These are phyloP conservation scores for Aspergillus nidulans DNA, from an alignment of 495 filamentous ascomycete species.

Conservation along the genomic window DNA sequence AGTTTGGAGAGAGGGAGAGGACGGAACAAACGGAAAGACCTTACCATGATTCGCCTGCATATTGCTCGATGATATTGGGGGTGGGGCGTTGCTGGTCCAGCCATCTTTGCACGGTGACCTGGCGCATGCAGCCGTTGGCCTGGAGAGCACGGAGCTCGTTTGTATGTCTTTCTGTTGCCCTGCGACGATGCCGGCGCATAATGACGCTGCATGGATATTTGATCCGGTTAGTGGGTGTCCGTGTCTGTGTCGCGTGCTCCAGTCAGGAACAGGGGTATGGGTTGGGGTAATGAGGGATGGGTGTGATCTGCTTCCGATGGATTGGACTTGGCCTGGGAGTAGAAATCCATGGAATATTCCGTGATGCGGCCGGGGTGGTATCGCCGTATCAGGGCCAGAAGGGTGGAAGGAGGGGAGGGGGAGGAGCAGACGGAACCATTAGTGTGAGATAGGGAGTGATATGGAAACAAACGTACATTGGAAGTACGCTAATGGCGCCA, in stretches of 20 bases:
- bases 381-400: background rate
- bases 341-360: conserved; percentile 17
- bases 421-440: background rate
- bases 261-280: background rate
- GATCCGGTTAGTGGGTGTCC: background rate
- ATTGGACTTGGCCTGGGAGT: conserved; percentile 3
- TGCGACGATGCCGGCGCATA: conserved; percentile 25
- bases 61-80: conserved; percentile 16
- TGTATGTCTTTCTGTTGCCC: conserved; percentile 13
- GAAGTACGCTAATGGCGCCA: conserved; percentile 29
- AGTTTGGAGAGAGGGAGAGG: background rate
- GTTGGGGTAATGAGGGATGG: background rate
- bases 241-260: background rate
- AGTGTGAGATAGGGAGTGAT: conserved; percentile 12
- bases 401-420: background rate
- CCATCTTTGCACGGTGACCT: conserved; percentile 27
- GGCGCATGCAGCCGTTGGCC: conserved; percentile 15
- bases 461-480: conserved; percentile 28
- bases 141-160: conserved; percentile 13
- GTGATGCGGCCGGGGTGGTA: conserved; percentile 15
- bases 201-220: conserved; percentile 21
- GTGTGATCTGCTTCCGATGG: background rate
- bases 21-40: too few species aligned
- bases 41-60: conserved; percentile 32
- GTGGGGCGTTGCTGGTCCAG: conserved; percentile 23